Evolutionary conservation across 495 filamentous ascomycete species (phyloP).

Genomic region (Podospora pseudocomata): DNA sequence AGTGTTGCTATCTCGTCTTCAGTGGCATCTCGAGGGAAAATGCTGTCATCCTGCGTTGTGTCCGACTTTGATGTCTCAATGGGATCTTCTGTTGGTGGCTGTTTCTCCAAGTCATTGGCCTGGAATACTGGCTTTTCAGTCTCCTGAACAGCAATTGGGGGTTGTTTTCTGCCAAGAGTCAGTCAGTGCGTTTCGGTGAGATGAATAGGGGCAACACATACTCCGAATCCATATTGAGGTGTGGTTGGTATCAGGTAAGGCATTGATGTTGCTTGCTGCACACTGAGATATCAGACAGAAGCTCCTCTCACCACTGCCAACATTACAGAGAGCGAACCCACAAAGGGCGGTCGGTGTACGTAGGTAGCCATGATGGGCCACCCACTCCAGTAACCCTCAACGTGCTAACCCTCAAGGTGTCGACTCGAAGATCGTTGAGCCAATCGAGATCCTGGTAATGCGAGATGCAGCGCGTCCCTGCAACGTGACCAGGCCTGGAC

Average conservation of each 20-base stretch:
- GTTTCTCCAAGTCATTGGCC: not conserved
- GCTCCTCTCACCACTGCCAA: not conserved
- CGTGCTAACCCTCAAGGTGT: not conserved
- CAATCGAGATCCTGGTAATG: not conserved
- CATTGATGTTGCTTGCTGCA: not conserved
- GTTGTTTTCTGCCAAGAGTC: not conserved
- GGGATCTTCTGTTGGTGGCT: not conserved
- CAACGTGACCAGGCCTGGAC: not conserved
- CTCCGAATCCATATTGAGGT: constrained; percentile 4
- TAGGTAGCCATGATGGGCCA: too few species aligned
- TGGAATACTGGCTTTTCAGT: not conserved
- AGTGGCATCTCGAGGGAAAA: constrained; percentile 19
- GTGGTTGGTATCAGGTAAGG: not conserved
- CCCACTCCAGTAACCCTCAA: not conserved
- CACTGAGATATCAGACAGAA: not conserved
- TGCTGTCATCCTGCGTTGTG: not conserved
- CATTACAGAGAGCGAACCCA: not conserved
- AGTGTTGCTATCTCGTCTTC: constrained; percentile 20
- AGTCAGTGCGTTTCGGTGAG: not conserved
- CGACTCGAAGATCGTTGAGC: not conserved
- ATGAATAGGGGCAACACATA: not conserved
- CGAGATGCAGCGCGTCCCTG: not conserved
- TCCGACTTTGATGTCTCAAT: not conserved
- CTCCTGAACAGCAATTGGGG: not conserved
- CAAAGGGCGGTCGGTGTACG: not conserved